phyloP scores from a whole-genome alignment of 139 green algal species.

The Chloropicon primus region DNA sequence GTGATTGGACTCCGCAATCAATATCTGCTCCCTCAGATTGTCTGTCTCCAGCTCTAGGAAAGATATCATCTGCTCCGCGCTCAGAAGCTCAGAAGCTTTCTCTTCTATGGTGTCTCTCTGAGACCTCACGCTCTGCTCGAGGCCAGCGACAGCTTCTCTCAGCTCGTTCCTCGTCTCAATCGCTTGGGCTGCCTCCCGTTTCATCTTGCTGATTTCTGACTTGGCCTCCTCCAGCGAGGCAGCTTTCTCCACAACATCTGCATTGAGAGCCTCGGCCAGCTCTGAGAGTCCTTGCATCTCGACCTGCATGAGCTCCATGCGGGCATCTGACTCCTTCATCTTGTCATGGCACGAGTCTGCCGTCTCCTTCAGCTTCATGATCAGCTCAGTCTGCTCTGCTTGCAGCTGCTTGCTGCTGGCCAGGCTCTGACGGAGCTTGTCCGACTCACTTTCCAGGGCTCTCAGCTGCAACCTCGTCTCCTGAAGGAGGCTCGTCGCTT shows the following conservation, averaged over 20 bases:
- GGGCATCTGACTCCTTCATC: not conserved
- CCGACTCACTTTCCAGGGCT: not conserved
- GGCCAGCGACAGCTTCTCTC: not conserved
- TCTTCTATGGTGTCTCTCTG: not conserved
- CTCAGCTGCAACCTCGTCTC: not conserved
- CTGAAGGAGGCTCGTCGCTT: not conserved
- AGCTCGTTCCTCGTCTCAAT: not conserved
- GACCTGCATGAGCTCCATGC: not conserved
- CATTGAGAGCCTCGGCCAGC: not conserved
- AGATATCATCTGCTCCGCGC: not conserved
- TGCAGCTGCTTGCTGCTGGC: not conserved
- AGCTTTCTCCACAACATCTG: not conserved
- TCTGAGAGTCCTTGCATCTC: not conserved
- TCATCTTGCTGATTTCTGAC: not conserved
- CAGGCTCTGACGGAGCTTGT: not conserved
- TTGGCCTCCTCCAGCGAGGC: not conserved
- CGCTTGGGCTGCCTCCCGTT: not conserved
- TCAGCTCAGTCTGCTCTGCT: not conserved
- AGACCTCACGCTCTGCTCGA: not conserved
- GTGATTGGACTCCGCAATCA: not conserved
- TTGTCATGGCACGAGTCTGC: not conserved
- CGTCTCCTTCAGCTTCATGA: not conserved
- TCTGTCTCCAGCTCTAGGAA: not conserved
- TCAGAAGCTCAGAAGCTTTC: not conserved
- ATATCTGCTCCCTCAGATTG: not conserved